phyloP scores from a whole-genome alignment of 352 stramenopile genomes.

The Aphanomyces astaci region DNA sequence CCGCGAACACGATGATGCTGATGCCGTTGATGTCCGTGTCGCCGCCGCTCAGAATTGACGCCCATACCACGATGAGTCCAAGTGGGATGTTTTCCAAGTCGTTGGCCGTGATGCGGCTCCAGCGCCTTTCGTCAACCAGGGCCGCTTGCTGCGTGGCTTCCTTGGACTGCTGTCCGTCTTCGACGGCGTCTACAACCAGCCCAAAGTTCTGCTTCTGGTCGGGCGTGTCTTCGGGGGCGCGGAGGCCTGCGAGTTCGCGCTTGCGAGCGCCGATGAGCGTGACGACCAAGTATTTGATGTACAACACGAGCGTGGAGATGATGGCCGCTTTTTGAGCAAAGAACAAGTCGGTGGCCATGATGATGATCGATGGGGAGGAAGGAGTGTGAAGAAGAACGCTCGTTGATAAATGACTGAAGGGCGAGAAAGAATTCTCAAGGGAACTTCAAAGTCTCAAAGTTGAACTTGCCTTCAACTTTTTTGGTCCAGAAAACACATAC shows the following conservation, averaged over 20 bases:
- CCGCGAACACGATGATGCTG: conserved; percentile 9
- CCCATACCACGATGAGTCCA: conserved; percentile 15
- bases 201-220: conserved; percentile 21
- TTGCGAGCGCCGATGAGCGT: neutral
- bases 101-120: conserved; percentile 17
- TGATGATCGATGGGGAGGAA: neutral
- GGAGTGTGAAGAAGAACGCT: no score
- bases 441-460: no score
- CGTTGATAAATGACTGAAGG: neutral
- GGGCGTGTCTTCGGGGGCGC: conserved; percentile 15
- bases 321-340: neutral
- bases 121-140: conserved; percentile 1
- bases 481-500: no score
- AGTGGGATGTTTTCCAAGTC: conserved; percentile 20
- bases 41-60: neutral
- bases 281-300: conserved; percentile 14
- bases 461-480: no score
- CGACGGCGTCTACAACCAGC: neutral
- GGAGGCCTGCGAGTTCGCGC: neutral
- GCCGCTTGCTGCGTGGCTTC: neutral
- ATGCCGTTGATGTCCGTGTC: neutral
- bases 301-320: conserved; percentile 12
- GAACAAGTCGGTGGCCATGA: neutral
- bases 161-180: neutral
- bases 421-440: no score